Percentiles rank a stretch among this genome's conserved stretches.
Conservation (phyloP, 257 asterid genomes). For the Anisodus tanguticus region DNA sequence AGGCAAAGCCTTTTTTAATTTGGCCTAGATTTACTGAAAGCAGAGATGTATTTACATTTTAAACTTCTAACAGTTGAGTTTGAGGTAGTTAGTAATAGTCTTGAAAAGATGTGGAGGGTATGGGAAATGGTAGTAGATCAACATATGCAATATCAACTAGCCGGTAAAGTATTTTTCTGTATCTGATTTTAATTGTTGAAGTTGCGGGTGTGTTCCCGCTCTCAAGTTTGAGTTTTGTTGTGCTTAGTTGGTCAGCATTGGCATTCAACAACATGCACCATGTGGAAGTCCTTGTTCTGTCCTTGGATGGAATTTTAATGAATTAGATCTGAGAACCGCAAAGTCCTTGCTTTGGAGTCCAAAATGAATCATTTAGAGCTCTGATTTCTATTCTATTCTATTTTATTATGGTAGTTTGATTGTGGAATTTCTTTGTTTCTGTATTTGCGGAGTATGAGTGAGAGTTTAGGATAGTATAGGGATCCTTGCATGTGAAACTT, state of each 20-base stretch:
- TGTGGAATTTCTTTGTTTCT: neutral
- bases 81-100: neutral
- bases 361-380: slow-evolving; percentile 12
- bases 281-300: neutral
- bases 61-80: neutral
- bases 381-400: neutral
- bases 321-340: neutral
- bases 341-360: neutral
- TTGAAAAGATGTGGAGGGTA: neutral
- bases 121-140: neutral
- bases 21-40: neutral
- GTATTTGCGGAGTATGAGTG: neutral
- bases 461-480: neutral
- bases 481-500: neutral
- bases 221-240: neutral
- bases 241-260: neutral
- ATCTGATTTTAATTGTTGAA: neutral
- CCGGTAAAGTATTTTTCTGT: neutral
- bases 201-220: neutral
- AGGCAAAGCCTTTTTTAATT: neutral
- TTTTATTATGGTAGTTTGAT: neutral
- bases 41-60: neutral
- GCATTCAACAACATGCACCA: neutral
- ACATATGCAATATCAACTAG: neutral
- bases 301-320: neutral